Conservation (phyloP, 805 yeast species). For the Pichia nanzhaoensis region DNA sequence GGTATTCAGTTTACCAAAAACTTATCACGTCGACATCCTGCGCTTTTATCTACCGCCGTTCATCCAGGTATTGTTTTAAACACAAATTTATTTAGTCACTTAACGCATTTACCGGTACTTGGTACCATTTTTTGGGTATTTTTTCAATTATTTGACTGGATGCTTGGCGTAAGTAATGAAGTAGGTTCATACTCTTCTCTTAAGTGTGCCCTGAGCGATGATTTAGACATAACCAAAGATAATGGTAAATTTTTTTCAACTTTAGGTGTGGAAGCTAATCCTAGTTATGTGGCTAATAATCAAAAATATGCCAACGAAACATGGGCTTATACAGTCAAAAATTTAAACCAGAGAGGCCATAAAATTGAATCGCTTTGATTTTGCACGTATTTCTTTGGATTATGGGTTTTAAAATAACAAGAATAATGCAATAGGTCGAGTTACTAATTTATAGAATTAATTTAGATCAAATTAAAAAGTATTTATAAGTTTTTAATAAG, state of each 20-base stretch:
- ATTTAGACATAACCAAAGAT: constrained; percentile 42
- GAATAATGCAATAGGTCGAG: no score
- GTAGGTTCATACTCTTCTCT: constrained; percentile 64
- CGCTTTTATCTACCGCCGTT: constrained; percentile 54
- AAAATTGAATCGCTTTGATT: constrained; percentile 11
- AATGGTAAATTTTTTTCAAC: constrained; percentile 66
- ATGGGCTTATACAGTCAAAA: constrained; percentile 74
- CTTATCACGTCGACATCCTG: constrained; percentile 60
- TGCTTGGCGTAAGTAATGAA: constrained; percentile 67
- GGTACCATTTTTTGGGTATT: constrained; percentile 68
- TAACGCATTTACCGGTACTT: constrained; percentile 72
- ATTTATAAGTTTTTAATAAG: constrained; percentile 54
- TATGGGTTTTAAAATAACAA: no score
- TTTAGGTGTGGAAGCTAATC: constrained; percentile 48
- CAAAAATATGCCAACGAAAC: constrained; percentile 57
- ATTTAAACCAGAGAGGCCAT: constrained; percentile 49
- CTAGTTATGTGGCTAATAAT: constrained; percentile 53
- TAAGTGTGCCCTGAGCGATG: constrained; percentile 52
- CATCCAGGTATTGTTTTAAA: constrained; percentile 88
- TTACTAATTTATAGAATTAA: no score
- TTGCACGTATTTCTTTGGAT: no score
- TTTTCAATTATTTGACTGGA: constrained; percentile 60
- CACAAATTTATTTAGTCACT: constrained; percentile 66
- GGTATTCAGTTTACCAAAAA: constrained; percentile 68
- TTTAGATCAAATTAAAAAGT: background rate